Evolutionary conservation across 2,329 filamentous ascomycete genomes (phyloP), one percentile per base, ranked within the genome.

Genomic region (Neopestalotiopsis rosae): DNA sequence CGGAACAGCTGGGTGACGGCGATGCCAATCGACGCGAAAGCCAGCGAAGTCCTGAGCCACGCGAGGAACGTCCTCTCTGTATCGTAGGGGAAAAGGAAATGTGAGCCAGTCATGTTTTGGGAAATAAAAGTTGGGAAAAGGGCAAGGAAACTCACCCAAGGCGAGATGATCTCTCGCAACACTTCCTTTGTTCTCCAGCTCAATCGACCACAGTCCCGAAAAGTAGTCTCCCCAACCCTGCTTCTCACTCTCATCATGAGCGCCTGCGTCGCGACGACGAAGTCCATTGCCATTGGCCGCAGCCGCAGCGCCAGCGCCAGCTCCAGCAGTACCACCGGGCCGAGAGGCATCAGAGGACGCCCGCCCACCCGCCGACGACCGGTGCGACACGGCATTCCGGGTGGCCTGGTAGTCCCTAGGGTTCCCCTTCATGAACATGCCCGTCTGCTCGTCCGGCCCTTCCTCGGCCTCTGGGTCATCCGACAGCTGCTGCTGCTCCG

Each of bases 1-100:
- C 93, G 91, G 82, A 96, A 95, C 62, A 96, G 88, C 79, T 96
- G 93, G 1, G 93, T 95, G 56, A 96, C 88, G 58, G 92, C 93
- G 69, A 96, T 92, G 68, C 93, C 93, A 73, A 96, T 95, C 42
- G 89, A 92, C 12, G 93, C 92, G 76, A 96, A 96, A 30, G 92
- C 90, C 45, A 96, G 87, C 2, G 92, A 94, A 2, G 93, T 96
- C 66, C 93, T 89, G 58, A 96, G 86, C 93, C 93, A 96, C 67
- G 93, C 93, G 40, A 96, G 88, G 79, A 95, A 96, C 0, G 93
- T 96, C 24, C 93, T 88, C 81, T 96, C 93, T 94, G 73, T 63
- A 61, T 59, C 28, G 24, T 3, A 28, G 24, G 24, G 24, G 24
- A 28, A 28, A 28, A 17, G 63, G 45, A 10, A 59, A 14, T 59